Evolutionary conservation across 1,139 yeast species (phyloP).

Genomic region (Saccharomyces hybrid): DNA sequence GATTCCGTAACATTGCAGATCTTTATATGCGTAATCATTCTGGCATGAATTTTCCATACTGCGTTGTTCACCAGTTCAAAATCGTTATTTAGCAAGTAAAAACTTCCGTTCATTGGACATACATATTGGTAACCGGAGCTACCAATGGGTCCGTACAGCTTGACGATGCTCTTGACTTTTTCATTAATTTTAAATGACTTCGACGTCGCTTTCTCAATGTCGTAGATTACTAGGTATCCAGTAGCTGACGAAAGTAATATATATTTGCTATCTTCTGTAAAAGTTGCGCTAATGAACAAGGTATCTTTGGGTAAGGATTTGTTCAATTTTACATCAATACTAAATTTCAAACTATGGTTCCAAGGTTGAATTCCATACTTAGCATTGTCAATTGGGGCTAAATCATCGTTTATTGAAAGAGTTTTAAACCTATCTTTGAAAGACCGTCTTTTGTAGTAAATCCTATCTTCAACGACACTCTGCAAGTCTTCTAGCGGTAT

Average conservation of each 20-base stretch:
- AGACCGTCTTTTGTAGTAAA: background rate
- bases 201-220: constrained; percentile 1
- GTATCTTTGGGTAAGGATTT: background rate
- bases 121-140: constrained; percentile 15
- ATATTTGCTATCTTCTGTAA: background rate
- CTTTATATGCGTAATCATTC: constrained; percentile 38
- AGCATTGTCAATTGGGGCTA: background rate
- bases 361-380: background rate
- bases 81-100: constrained; percentile 16
- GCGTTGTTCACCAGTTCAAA: constrained; percentile 1
- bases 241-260: constrained; percentile 5
- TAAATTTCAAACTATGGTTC: background rate
- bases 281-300: background rate
- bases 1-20: constrained; percentile 16
- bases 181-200: constrained; percentile 1
- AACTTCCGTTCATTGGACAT: constrained; percentile 34
- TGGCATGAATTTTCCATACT: constrained; percentile 33
- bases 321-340: background rate
- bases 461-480: background rate
- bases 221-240: constrained; percentile 11
- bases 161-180: constrained; percentile 25
- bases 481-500: constrained; percentile 13
- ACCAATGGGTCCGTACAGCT: constrained; percentile 21
- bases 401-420: background rate
- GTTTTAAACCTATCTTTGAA: background rate